These are phyloP conservation scores for Lactarius psammicola DNA, from an alignment of 768 basidiomycete genomes.

Conservation along the genomic window DNA sequence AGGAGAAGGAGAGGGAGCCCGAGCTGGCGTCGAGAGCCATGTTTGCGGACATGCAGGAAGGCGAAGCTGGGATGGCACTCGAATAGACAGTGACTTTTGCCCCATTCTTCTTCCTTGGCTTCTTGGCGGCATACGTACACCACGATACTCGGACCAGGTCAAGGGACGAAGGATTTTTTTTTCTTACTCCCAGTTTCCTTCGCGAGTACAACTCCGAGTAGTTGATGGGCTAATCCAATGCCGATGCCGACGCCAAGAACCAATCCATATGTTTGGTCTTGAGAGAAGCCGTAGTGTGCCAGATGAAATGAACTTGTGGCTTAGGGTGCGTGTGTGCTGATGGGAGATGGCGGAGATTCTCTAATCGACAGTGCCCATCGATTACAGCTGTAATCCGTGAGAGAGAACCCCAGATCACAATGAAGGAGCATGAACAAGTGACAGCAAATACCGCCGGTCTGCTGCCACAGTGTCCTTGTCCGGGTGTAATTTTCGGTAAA, in stretches of 20 bases:
- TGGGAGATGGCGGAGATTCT: not conserved
- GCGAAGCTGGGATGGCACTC: slow-evolving; percentile 17
- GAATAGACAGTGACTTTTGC: not conserved
- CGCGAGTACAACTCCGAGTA: not conserved
- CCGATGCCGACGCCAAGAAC: not conserved
- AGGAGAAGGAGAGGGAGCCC: slow-evolving; percentile 11
- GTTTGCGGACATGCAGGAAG: slow-evolving; percentile 20
- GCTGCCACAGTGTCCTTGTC: not conserved
- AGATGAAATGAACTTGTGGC: not conserved
- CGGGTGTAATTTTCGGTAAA: not conserved
- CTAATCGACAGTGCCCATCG: not conserved
- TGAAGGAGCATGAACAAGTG: not conserved
- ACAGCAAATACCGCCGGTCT: not conserved
- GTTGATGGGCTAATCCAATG: no score
- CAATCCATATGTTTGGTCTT: not conserved
- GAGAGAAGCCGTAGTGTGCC: not conserved
- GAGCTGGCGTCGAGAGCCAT: slow-evolving; percentile 4
- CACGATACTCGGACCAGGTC: not conserved
- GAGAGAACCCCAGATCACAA: no score
- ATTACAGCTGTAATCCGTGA: no score
- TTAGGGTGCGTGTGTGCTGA: not conserved
- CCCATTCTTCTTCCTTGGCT: not conserved
- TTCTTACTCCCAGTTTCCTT: not conserved
- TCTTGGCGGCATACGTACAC: not conserved
- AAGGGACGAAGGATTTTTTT: not conserved